Percentiles rank a stretch among this genome's conserved stretches.
phyloP scores from a whole-genome alignment of 371 early-diverging fungal genomes.

The Mucor racemosus region DNA sequence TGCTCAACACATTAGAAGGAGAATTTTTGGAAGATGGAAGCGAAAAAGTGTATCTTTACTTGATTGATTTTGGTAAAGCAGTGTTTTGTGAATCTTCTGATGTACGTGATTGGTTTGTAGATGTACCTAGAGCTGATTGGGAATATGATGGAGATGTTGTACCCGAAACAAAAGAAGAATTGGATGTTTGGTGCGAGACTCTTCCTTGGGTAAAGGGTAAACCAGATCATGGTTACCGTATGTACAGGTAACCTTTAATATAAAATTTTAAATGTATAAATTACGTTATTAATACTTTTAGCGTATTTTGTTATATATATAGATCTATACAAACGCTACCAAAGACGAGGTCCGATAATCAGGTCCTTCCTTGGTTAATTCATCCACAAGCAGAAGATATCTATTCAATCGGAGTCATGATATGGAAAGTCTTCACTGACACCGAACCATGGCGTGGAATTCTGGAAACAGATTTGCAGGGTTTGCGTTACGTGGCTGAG shows the following conservation, averaged over 20 bases:
- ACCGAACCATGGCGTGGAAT: constrained; percentile 73
- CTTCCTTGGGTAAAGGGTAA: constrained; percentile 64
- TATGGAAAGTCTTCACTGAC: constrained; percentile 70
- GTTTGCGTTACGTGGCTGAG: constrained; percentile 62
- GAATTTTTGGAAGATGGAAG: constrained; percentile 55
- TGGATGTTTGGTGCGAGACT: constrained; percentile 53
- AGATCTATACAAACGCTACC: constrained; percentile 69
- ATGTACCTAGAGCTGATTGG: constrained; percentile 43
- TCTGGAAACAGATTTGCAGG: constrained; percentile 67
- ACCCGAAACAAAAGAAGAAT: constrained; percentile 51
- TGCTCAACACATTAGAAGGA: constrained; percentile 61
- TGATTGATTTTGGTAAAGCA: constrained; percentile 74
- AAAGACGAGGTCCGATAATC: constrained; percentile 56
- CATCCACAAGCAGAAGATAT: constrained; percentile 71
- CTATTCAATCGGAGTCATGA: constrained; percentile 68
- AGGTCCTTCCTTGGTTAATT: constrained; percentile 55
- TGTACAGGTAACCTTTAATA: constrained; percentile 45
- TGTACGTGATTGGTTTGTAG: constrained; percentile 64
- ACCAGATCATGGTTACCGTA: constrained; percentile 67
- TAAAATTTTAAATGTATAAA: not conserved
- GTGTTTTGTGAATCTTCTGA: constrained; percentile 60
- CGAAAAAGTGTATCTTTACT: constrained; percentile 52
- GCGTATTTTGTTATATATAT: not conserved
- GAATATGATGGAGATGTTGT: constrained; percentile 54
- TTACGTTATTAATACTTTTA: not conserved